Conservation (phyloP, 345 rosid species). For the Noccaea caerulescens region DNA sequence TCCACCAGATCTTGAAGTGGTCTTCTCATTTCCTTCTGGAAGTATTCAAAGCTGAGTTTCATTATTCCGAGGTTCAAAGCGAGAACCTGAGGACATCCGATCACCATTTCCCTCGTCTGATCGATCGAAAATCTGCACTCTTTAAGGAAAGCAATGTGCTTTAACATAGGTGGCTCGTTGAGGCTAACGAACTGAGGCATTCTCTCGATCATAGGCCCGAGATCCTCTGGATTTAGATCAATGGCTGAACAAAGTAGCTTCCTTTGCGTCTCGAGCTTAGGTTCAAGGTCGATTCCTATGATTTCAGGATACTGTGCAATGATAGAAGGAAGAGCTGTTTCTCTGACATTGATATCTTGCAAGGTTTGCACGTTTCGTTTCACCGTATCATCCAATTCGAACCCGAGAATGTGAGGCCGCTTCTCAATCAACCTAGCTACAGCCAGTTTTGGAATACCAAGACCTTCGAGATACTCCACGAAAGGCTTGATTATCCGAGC, state of each 20-base stretch:
- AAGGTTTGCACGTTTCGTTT: constrained; percentile 67
- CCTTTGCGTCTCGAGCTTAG: constrained; percentile 65
- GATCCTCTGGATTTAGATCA: constrained; percentile 59
- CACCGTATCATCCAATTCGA: constrained; percentile 64
- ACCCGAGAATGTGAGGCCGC: constrained; percentile 79
- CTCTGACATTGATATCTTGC: constrained; percentile 62
- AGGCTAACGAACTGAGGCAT: constrained; percentile 89
- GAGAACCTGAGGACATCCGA: constrained; percentile 86
- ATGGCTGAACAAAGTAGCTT: constrained; percentile 58
- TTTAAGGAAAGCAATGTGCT: constrained; percentile 73
- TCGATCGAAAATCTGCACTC: constrained; percentile 64
- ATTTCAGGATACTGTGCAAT: constrained; percentile 93
- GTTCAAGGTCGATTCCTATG: constrained; percentile 65
- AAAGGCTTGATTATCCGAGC: constrained; percentile 87
- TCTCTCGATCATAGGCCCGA: constrained; percentile 70
- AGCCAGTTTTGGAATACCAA: constrained; percentile 81
- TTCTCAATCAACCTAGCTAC: constrained; percentile 89
- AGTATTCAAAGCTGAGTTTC: constrained; percentile 76
- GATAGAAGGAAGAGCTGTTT: constrained; percentile 63
- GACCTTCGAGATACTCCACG: constrained; percentile 73
- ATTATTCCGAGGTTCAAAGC: constrained; percentile 84
- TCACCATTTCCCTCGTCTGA: constrained; percentile 70
- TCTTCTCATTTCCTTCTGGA: constrained; percentile 68
- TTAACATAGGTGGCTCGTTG: constrained; percentile 55
- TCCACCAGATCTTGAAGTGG: constrained; percentile 76